phyloP scores from a whole-genome alignment of 352 stramenopile species.

The Globisporangium viniferum region DNA sequence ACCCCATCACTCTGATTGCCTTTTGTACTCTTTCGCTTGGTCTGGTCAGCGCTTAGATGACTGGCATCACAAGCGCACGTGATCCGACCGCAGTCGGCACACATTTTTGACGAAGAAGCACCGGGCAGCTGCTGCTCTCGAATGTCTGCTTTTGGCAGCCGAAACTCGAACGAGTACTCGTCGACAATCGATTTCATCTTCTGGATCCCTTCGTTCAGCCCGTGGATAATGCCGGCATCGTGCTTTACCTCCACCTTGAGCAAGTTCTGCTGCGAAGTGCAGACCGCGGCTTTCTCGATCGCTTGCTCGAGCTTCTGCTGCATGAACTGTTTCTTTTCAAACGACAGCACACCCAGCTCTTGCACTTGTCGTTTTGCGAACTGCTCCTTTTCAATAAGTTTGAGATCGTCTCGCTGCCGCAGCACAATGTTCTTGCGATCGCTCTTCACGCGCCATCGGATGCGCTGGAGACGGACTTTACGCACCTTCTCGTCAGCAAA shows the following conservation, averaged over 20 bases:
- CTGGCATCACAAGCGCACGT: conserved; percentile 38
- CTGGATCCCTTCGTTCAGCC: conserved; percentile 49
- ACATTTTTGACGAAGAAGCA: conserved; percentile 27
- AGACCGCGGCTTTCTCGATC: conserved; percentile 35
- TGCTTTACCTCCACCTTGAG: conserved; percentile 42
- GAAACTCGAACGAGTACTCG: conserved; percentile 56
- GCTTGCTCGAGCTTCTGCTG: conserved; percentile 44
- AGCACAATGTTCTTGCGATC: conserved; percentile 54
- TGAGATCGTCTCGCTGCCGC: conserved; percentile 36
- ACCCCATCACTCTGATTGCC: background rate
- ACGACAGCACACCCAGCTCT: conserved; percentile 54
- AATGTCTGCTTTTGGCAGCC: conserved; percentile 55
- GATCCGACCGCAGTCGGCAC: conserved; percentile 44
- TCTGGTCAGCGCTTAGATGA: background rate
- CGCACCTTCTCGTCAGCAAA: conserved; percentile 35
- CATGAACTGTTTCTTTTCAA: conserved; percentile 49
- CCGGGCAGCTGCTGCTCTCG: conserved; percentile 40
- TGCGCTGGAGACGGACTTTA: conserved; percentile 49
- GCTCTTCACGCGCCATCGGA: conserved; percentile 61
- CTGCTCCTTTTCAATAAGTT: conserved; percentile 29
- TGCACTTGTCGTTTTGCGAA: conserved; percentile 39
- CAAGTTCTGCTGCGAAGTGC: conserved; percentile 39
- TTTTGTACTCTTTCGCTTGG: background rate
- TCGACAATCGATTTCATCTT: conserved; percentile 51
- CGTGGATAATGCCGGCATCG: conserved; percentile 34